Evolutionary conservation across 257 asterid species (phyloP).

Genomic region (Solanum medicagineum): DNA sequence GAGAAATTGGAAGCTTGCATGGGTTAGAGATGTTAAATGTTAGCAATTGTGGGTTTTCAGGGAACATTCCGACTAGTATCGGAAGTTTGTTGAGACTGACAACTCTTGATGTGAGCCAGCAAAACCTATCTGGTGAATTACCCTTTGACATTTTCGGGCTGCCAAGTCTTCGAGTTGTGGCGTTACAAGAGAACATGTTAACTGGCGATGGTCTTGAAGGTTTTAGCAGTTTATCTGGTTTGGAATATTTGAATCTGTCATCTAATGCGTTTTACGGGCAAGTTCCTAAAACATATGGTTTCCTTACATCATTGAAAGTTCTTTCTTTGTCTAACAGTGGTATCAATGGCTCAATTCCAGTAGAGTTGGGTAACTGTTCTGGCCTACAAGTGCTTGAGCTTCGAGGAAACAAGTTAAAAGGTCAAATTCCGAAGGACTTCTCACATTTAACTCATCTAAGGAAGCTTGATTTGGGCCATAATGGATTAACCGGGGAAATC

Average conservation of each 20-base stretch:
- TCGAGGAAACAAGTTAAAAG: slow-evolving; percentile 34
- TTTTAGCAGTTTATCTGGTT: slow-evolving; percentile 48
- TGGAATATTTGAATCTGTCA: slow-evolving; percentile 51
- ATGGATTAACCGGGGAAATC: slow-evolving; percentile 43
- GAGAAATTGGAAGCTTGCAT: slow-evolving; percentile 28
- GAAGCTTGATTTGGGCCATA: slow-evolving; percentile 47
- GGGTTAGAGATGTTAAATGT: slow-evolving; percentile 39
- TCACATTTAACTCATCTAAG: slow-evolving; percentile 33
- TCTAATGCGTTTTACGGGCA: slow-evolving; percentile 46
- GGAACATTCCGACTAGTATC: slow-evolving; percentile 37
- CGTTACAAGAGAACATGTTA: slow-evolving; percentile 46
- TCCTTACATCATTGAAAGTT: slow-evolving; percentile 45
- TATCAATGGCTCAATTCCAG: slow-evolving; percentile 44
- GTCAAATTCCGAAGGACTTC: slow-evolving; percentile 35
- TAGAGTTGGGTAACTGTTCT: slow-evolving; percentile 48
- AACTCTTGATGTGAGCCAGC: slow-evolving; percentile 50
- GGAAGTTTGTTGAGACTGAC: slow-evolving; percentile 47
- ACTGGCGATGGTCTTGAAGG: slow-evolving; percentile 60
- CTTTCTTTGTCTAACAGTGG: slow-evolving; percentile 46
- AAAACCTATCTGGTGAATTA: slow-evolving; percentile 43
- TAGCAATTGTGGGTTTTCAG: slow-evolving; percentile 41
- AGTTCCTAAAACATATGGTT: slow-evolving; percentile 51
- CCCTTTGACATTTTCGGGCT: slow-evolving; percentile 48
- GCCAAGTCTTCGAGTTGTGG: slow-evolving; percentile 60
- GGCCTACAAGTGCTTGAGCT: slow-evolving; percentile 40